These are phyloP conservation scores for Deinandra increscens DNA, from an alignment of 129 eudicot genomes.

Conservation along the genomic window DNA sequence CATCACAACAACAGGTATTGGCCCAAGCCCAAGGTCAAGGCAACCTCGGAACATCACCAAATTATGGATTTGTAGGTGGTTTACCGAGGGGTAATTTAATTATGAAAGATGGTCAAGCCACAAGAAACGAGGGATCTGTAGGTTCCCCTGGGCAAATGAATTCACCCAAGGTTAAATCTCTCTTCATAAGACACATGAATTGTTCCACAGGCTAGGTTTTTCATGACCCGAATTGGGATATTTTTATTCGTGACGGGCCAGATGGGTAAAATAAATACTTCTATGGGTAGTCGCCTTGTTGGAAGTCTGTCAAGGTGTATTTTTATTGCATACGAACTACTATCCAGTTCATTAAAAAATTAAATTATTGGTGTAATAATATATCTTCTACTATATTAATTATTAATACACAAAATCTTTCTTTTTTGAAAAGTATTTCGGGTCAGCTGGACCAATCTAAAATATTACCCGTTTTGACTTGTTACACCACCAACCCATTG, in stretches of 20 bases:
- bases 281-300: background rate
- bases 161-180: constrained; percentile 72
- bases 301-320: background rate
- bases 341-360: background rate
- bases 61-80: constrained; percentile 86
- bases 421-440: background rate
- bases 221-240: background rate
- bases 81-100: constrained; percentile 73
- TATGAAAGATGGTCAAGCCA: constrained; percentile 80
- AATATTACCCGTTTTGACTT: background rate
- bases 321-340: constrained; percentile 8
- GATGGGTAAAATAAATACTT: background rate
- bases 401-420: background rate
- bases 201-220: constrained; percentile 12
- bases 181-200: constrained; percentile 14
- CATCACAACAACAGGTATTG: constrained; percentile 83
- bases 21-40: constrained; percentile 94
- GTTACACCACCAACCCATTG: background rate
- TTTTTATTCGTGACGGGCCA: background rate
- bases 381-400: background rate
- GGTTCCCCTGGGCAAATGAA: constrained; percentile 85
- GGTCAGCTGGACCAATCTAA: background rate
- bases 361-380: background rate
- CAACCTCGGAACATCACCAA: constrained; percentile 60
- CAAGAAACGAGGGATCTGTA: constrained; percentile 83